phyloP scores from a whole-genome alignment of 805 yeast genomes.

The Candida quercuum region DNA sequence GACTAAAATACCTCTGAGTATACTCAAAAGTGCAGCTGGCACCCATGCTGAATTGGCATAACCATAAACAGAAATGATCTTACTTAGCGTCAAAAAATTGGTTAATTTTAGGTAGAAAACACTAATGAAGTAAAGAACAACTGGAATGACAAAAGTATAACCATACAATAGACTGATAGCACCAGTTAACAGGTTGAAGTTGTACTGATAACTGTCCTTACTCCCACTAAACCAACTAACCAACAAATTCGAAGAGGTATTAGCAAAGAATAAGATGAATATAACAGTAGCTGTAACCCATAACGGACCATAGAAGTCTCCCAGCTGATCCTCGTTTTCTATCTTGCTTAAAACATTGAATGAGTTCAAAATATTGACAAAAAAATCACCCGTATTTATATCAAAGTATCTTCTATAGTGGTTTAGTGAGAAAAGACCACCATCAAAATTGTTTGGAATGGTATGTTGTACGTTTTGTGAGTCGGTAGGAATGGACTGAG shows the following conservation, averaged over 20 bases:
- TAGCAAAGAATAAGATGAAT: constrained; percentile 66
- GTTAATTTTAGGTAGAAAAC: constrained; percentile 50
- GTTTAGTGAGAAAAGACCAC: constrained; percentile 48
- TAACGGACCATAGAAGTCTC: constrained; percentile 82
- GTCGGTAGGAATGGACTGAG: constrained; percentile 5
- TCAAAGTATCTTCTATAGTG: constrained; percentile 67
- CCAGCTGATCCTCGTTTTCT: constrained; percentile 36
- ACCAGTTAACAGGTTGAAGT: constrained; percentile 57
- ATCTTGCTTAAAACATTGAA: constrained; percentile 46
- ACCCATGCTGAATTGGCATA: constrained; percentile 82
- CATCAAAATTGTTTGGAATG: constrained; percentile 24
- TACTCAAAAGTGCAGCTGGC: constrained; percentile 65
- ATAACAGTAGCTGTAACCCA: constrained; percentile 88
- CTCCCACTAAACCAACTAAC: constrained; percentile 40
- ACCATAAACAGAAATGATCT: constrained; percentile 72
- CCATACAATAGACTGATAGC: constrained; percentile 72
- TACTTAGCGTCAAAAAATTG: constrained; percentile 44
- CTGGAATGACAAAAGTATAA: constrained; percentile 66
- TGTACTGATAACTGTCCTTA: constrained; percentile 46
- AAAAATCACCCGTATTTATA: constrained; percentile 59
- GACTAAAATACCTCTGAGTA: constrained; percentile 50
- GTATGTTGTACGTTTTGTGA: constrained; percentile 1
- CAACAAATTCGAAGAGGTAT: constrained; percentile 64
- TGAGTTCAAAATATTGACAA: constrained; percentile 46
- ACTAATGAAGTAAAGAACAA: constrained; percentile 43